Percentiles rank a stretch among this genome's conserved stretches.
Conservation (phyloP, 345 rosid species). For the Brassica rapa region DNA sequence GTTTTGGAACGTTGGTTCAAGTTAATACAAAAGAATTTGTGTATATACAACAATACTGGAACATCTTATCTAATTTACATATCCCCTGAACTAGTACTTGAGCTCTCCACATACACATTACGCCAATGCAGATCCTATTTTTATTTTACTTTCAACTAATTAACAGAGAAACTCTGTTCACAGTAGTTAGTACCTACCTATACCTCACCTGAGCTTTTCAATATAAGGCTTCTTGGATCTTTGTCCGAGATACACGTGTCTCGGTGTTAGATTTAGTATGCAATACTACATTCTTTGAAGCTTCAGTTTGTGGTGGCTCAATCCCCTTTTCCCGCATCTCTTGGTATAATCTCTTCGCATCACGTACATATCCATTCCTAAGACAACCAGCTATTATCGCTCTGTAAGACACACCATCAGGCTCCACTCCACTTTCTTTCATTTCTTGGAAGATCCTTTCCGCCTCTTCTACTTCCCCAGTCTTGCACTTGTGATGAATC, state of each 20-base stretch:
- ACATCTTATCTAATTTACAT: neutral
- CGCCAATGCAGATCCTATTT: neutral
- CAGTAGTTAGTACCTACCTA: neutral
- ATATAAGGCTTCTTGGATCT: constrained; percentile 1
- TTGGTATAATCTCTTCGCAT: neutral
- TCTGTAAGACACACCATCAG: constrained; percentile 59
- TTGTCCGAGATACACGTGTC: neutral
- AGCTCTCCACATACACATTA: constrained; percentile 7
- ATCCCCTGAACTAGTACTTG: neutral
- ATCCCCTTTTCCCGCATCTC: neutral
- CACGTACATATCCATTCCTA: constrained; percentile 36
- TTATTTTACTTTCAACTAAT: neutral
- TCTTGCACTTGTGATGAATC: constrained; percentile 58
- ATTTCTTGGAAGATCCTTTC: constrained; percentile 48
- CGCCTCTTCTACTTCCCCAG: constrained; percentile 53
- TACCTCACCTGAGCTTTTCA: constrained; percentile 11
- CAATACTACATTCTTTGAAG: neutral
- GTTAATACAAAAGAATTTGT: neutral
- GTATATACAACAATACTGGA: neutral
- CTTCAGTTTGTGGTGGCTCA: neutral
- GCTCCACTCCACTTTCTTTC: constrained; percentile 56
- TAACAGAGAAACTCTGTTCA: neutral
- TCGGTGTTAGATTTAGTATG: constrained; percentile 34
- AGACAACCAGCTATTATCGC: constrained; percentile 55
- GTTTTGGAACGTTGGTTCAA: neutral